Base-by-base conservation (phyloP, 441 rosid species). In the Adansonia grandidieri region DNA sequence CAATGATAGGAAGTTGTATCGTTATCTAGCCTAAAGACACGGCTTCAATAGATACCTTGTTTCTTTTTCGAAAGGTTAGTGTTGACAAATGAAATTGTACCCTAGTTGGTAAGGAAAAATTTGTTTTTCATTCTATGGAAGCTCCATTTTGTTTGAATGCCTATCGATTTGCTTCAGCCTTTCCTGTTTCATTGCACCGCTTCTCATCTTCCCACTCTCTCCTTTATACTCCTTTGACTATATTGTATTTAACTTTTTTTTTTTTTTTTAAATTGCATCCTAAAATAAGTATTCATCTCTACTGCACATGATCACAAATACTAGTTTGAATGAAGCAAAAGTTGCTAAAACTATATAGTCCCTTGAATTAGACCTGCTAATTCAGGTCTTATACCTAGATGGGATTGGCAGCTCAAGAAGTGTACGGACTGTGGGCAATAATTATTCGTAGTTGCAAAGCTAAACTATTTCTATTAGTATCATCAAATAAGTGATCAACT, bases 1-100 rank as follows among this genome's bases (percentile, higher is more conserved):
- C 74, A 79, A 81, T 2, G 99, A 94, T 84, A 88, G 97, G 84
- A 96, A 92, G 87, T 72, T 94, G 83, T 96, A 96, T 70, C 94
- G 96, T 19, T 96, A 96, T 74, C 93, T 96, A 80, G 98, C 99
- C 66, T 96, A 82, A 88, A 76, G 84, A 78, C 81, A 75, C 70
- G 75, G 80, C 80, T 51, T 62, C 72, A 32, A 71, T 75, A 76
- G 77, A 69, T 84, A 68, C 9, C 75, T 56, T 71, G 56, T 81
- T 80, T 71, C 80, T 76, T 61, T 66, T 68, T 77, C 82, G 8
- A 70, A 80, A 77, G 71, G 75, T 79, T 85, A 77, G 85, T 79
- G 58, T 73, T 78, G 82, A 64, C 82, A 71, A 45, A 80, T 76
- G 79, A 74, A 72, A 69, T 45, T 85, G 87, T 81, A 84, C 79